Percentiles rank a stretch among this genome's conserved stretches.
Conservation (phyloP, 169 alveolate genomes). For the Perkinsus olseni region DNA sequence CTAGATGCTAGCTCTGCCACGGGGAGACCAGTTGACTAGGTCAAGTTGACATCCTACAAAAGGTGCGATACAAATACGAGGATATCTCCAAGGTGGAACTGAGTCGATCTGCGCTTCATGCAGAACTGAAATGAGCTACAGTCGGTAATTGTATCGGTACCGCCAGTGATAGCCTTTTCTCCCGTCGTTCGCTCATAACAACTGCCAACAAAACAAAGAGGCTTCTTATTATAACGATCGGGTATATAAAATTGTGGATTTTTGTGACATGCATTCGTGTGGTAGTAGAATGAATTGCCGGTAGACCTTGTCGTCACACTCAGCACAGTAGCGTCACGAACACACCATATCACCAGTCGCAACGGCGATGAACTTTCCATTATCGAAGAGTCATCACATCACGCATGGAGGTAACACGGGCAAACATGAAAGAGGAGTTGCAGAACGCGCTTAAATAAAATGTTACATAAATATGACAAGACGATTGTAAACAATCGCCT, state of each 20-base stretch:
- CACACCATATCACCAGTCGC: background rate
- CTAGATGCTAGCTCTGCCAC: too few species aligned
- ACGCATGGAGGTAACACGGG: background rate
- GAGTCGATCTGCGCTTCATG: too few species aligned
- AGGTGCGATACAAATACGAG: too few species aligned
- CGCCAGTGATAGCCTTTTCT: too few species aligned
- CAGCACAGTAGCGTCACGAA: background rate
- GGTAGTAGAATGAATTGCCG: background rate
- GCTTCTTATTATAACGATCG: background rate
- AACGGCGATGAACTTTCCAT: background rate
- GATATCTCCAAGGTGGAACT: too few species aligned
- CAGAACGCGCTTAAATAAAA: background rate
- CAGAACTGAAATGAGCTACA: too few species aligned
- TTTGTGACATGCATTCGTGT: background rate
- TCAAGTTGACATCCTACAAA: too few species aligned
- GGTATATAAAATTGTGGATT: background rate
- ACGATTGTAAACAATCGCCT: background rate
- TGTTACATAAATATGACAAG: background rate
- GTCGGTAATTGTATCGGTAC: too few species aligned
- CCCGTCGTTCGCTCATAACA: too few species aligned
- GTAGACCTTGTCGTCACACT: background rate
- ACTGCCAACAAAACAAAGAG: background rate
- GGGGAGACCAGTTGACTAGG: too few species aligned
- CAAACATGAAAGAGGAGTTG: background rate
- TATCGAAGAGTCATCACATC: background rate